Base-by-base conservation (phyloP, 75 land plant genomes). In the Sequoiadendron giganteum region DNA sequence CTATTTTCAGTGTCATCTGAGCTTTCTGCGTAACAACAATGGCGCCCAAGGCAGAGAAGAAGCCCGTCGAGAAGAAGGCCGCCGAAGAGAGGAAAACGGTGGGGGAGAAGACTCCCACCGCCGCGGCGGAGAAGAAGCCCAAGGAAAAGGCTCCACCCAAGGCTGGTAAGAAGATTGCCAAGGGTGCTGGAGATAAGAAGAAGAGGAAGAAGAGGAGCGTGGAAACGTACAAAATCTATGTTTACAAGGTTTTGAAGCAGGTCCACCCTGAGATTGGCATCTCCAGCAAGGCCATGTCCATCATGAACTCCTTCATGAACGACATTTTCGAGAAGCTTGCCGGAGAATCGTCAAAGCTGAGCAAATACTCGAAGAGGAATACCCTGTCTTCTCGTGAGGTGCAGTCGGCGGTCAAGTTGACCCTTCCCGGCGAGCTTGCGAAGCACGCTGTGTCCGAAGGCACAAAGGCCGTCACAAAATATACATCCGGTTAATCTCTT, bases 311-410 rank as follows among this genome's bases (percentile, higher is more conserved):
- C 68, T 90, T 91, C 76, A 92, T 96, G 91, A 88, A 78, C 36
- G 97, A 96, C 83, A 96, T 95, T 90, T 95, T 96, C 86, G 95
- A 96, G 93, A 92, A 93, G 88, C 54, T 96, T 1, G 94, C 96
- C 47, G 88, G 77, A n/a, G 97, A 96, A 89, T 95, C 96, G 7
- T 87, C 91, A 16, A 70, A 77, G 85, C 91, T 96, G 61, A 86
- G 89, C 21, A 84, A 89, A 54, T 93, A 94, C 88, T 83, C 89
- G 36, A 86, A 89, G 86, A 90, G 88, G 88, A 84, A 52, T 7
- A 95, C 97, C 43, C 52, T 95, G 55, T 87, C 95, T 61, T 88
- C 95, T 47, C 90, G 95, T 89, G 96, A 95, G 92, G 87, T 95
- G 0, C 95, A 93, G 75, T 90, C 87, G 5, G 94, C 94, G 5